These are phyloP conservation scores for Zoysia japonica DNA, from an alignment of 176 grass and related monocot genomes.

Conservation along the genomic window DNA sequence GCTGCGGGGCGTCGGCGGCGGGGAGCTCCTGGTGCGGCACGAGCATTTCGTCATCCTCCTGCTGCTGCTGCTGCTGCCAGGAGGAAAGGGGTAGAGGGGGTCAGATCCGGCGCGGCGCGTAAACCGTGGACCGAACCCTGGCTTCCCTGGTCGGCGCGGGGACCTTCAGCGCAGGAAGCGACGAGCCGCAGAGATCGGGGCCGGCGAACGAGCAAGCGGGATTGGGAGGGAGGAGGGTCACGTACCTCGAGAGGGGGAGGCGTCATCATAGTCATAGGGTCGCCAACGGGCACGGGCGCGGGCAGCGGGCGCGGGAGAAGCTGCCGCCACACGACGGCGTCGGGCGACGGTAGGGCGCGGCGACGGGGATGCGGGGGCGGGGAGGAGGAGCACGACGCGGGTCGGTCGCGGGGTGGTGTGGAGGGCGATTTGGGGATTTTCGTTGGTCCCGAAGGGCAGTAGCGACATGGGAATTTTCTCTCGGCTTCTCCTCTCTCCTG, in stretches of 20 bases:
- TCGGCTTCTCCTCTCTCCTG: too few species aligned
- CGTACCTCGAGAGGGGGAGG: constrained; percentile 78
- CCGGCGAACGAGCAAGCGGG: background rate
- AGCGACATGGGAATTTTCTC: too few species aligned
- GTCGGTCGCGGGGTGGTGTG: too few species aligned
- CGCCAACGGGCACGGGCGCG: background rate
- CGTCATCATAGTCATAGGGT: constrained; percentile 85
- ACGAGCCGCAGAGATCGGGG: constrained; percentile 31
- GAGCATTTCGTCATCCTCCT: constrained; percentile 90
- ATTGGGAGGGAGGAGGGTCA: background rate
- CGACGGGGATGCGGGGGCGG: too few species aligned
- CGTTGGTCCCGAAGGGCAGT: too few species aligned
- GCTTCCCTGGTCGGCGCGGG: constrained; percentile 8
- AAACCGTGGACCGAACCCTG: constrained; percentile 1
- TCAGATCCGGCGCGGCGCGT: constrained; percentile 50
- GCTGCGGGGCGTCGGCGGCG: constrained; percentile 57
- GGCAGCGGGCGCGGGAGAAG: constrained; percentile 2
- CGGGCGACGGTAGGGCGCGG: background rate
- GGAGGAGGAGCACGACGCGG: too few species aligned
- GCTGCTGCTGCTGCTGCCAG: constrained; percentile 45
- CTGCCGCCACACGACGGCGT: constrained; percentile 1
- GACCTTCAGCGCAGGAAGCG: background rate
- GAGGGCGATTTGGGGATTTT: too few species aligned
- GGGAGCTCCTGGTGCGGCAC: constrained; percentile 72
- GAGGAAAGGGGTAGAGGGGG: background rate